Conservation (phyloP, 2,329 filamentous ascomycete species). For the Gaeumannomyces tritici region DNA sequence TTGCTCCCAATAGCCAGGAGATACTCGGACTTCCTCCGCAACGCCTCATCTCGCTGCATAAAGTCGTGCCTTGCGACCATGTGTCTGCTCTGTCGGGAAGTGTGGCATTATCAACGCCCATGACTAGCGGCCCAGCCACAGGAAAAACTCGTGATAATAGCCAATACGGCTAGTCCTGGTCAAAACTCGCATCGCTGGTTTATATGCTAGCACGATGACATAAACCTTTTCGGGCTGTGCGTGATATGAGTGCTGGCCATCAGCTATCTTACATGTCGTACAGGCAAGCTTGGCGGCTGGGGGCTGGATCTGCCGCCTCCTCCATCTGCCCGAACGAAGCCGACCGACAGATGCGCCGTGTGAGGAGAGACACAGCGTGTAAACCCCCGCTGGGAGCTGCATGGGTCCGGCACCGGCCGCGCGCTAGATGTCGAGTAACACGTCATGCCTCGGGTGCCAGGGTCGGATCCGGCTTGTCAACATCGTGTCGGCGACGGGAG, state of each 20-base stretch:
- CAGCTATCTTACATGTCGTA: no score
- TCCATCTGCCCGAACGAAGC: no score
- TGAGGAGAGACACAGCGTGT: no score
- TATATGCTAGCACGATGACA: no score
- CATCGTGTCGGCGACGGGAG: not conserved
- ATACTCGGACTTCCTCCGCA: no score
- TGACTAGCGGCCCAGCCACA: not conserved
- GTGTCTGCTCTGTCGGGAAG: not conserved
- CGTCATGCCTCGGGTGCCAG: not conserved
- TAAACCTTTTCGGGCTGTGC: no score
- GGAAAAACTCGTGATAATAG: not conserved
- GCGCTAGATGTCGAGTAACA: not conserved
- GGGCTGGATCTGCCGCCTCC: no score
- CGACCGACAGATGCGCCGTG: not conserved
- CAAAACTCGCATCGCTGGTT: not conserved
- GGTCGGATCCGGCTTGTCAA: not conserved
- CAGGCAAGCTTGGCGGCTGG: no score
- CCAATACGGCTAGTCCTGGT: not conserved
- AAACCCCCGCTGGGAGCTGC: not conserved
- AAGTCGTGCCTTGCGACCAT: not conserved
- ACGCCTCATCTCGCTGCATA: no score
- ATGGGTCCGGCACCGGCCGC: no score
- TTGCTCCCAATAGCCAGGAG: no score
- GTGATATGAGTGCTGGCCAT: no score
- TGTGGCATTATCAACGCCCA: not conserved